phyloP scores from a whole-genome alignment of 768 basidiomycete genomes.

The Mycena olivaceomarginata region DNA sequence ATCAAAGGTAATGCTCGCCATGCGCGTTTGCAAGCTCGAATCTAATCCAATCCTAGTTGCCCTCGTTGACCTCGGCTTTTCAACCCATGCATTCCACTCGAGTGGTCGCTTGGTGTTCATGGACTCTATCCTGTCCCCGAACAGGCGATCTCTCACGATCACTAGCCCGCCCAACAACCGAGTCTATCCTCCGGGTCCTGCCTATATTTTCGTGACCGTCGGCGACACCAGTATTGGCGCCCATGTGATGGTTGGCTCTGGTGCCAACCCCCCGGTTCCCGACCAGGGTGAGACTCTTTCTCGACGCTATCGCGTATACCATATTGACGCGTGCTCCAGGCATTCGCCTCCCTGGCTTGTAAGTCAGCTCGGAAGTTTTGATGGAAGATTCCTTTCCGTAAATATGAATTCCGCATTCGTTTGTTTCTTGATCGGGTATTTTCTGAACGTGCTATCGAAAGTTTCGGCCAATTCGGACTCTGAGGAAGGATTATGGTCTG shows the following conservation, averaged over 20 bases:
- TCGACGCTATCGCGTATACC: not conserved
- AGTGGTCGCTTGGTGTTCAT: conserved; percentile 50
- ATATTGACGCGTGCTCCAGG: not conserved
- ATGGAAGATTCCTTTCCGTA: too few relatives aligned
- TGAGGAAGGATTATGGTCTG: too few relatives aligned
- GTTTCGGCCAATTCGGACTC: too few relatives aligned
- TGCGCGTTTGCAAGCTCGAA: not conserved
- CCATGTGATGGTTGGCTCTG: too few relatives aligned
- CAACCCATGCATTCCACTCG: too few relatives aligned
- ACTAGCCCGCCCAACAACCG: conserved; percentile 58
- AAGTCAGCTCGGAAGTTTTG: not conserved
- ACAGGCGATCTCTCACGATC: conserved; percentile 53
- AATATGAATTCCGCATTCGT: too few relatives aligned
- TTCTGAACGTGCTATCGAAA: too few relatives aligned
- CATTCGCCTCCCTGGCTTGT: not conserved
- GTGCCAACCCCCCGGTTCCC: too few relatives aligned
- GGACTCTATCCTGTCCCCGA: conserved; percentile 47
- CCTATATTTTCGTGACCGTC: too few relatives aligned
- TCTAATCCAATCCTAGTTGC: conserved; percentile 42
- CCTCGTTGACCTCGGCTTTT: conserved; percentile 56
- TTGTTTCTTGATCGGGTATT: too few relatives aligned
- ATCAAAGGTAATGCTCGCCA: conserved; percentile 27
- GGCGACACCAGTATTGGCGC: too few relatives aligned
- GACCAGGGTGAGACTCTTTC: conserved; percentile 28
- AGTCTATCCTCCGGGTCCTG: conserved; percentile 46